Conservation (phyloP, 2,329 filamentous ascomycete genomes). For the Paecilomyces fulvus region DNA sequence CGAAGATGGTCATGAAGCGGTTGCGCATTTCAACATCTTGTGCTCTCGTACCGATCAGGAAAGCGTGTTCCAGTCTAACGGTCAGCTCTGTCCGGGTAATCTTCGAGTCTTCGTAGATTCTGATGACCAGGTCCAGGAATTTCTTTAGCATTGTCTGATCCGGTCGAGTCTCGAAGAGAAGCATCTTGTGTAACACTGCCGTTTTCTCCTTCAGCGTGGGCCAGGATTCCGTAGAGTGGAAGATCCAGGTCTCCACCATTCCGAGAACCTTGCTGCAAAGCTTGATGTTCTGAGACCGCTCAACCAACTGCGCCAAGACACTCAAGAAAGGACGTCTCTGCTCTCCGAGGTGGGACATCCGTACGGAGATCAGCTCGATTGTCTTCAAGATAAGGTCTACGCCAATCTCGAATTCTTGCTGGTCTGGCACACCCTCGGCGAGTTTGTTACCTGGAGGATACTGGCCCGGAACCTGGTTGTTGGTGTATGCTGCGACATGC, state of each 20-base stretch:
- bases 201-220: constrained; percentile 98
- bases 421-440: constrained; percentile 44
- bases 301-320: constrained; percentile 86
- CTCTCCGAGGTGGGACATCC: constrained; percentile 88
- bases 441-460: constrained; percentile 31
- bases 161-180: constrained; percentile 78
- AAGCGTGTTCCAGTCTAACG: constrained; percentile 94
- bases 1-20: constrained; percentile 92
- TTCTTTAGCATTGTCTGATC: constrained; percentile 82
- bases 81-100: constrained; percentile 92
- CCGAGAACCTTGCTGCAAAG: constrained; percentile 88
- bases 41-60: constrained; percentile 87
- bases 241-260: constrained; percentile 95
- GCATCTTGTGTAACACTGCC: constrained; percentile 97
- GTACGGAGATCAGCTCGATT: constrained; percentile 81
- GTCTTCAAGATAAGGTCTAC: constrained; percentile 89
- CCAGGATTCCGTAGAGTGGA: constrained; percentile 88
- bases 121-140: constrained; percentile 91
- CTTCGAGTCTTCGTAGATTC: constrained; percentile 96
- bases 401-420: constrained; percentile 79
- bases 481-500: constrained; percentile 68
- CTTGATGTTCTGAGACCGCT: constrained; percentile 79
- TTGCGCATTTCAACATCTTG: constrained; percentile 95
- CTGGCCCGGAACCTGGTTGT: constrained; percentile 33
- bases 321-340: constrained; percentile 89